phyloP scores from a whole-genome alignment of 1,284 basidiomycete species.

The Clitocybe nebularis region DNA sequence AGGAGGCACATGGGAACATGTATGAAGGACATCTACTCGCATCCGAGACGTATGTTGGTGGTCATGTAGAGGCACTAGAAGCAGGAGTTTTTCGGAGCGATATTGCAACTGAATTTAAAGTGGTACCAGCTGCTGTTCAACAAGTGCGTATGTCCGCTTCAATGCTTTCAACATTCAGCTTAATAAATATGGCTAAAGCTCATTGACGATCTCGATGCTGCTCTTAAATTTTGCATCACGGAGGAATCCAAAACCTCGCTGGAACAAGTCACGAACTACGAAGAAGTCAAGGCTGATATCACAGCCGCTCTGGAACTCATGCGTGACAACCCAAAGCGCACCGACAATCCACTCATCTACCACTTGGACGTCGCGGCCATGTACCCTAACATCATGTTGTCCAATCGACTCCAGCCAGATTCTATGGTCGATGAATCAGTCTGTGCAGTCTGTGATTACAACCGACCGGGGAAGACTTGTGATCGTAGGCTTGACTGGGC shows the following conservation, averaged over 20 bases:
- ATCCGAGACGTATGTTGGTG: conserved; percentile 98
- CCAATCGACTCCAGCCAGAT: conserved; percentile 97
- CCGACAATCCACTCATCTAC: conserved; percentile 95
- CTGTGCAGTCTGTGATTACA: conserved; percentile 98
- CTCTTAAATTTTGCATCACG: conserved; percentile 84
- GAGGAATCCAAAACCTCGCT: conserved; percentile 85
- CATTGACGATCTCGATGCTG: conserved; percentile 91
- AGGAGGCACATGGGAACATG: conserved; percentile 89
- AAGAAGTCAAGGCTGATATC: conserved; percentile 86
- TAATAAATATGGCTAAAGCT: conserved; percentile 50
- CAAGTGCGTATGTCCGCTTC: conserved; percentile 46
- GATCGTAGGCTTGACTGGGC: conserved; percentile 97
- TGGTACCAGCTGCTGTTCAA: conserved; percentile 85
- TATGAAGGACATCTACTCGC: conserved; percentile 95
- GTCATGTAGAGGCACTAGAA: conserved; percentile 97
- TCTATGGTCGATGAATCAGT: conserved; percentile 96
- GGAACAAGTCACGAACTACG: conserved; percentile 92
- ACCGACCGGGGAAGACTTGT: conserved; percentile 93
- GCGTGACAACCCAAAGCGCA: conserved; percentile 87
- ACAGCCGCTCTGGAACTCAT: conserved; percentile 79
- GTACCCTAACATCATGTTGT: conserved; percentile 99
- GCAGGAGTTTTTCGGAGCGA: conserved; percentile 98
- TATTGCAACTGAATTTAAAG: conserved; percentile 93
- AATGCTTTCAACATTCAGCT: conserved; percentile 4
- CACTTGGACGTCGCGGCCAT: conserved; percentile 99